phyloP scores from a whole-genome alignment of 495 filamentous ascomycete genomes.

The Trichoderma reesei region DNA sequence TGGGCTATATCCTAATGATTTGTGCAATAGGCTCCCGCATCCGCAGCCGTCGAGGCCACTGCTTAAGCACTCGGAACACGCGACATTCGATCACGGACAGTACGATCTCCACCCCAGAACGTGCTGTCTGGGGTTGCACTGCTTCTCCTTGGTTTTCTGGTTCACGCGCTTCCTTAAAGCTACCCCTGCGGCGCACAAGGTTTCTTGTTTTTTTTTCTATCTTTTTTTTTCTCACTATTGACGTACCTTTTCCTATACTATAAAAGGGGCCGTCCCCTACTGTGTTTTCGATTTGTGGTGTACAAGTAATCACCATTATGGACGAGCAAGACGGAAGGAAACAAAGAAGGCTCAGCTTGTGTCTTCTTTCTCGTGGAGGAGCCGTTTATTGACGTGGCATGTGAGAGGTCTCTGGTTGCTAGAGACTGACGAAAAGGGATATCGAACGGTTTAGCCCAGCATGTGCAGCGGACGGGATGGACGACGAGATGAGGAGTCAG shows the following conservation, averaged over 20 bases:
- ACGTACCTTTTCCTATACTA: neutral
- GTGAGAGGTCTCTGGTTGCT: neutral
- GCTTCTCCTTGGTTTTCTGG: neutral
- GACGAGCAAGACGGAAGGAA: neutral
- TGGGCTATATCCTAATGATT: neutral
- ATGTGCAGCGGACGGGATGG: neutral
- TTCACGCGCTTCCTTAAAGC: neutral
- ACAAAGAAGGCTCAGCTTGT: neutral
- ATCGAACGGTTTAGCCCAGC: neutral
- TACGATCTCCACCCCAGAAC: neutral
- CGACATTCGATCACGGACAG: neutral
- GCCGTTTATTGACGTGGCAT: neutral
- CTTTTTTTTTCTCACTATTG: neutral
- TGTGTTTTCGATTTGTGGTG: neutral
- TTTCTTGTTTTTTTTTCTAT: neutral
- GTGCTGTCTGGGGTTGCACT: neutral
- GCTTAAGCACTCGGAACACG: slow-evolving; percentile 10
- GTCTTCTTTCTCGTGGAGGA: neutral
- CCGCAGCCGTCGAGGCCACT: slow-evolving; percentile 16
- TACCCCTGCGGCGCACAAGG: neutral
- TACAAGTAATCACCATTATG: neutral
- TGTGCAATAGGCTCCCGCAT: neutral
- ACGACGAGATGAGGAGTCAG: neutral
- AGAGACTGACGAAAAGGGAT: neutral
- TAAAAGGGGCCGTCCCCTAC: neutral